Evolutionary conservation across 371 early-diverging fungal genomes (phyloP).

Genomic region (Rhizopus sp.): DNA sequence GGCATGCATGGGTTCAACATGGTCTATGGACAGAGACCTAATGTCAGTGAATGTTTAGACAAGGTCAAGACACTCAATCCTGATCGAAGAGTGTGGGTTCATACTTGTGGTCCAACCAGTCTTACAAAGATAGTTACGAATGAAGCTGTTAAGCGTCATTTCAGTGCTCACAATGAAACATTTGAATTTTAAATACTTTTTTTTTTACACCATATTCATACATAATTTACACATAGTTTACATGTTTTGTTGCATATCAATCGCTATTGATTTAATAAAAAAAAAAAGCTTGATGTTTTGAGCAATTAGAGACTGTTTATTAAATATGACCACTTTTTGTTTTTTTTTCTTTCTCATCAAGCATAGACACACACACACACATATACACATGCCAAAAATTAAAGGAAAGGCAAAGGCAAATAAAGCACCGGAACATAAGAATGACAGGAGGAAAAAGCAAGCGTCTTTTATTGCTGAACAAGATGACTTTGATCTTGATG

Average conservation of each 20-base stretch:
- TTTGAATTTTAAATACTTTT: slow-evolving; percentile 40
- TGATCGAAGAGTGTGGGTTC: slow-evolving; percentile 31
- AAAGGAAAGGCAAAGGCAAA: neutral
- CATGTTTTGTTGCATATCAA: too few species aligned
- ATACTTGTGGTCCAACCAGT: slow-evolving; percentile 38
- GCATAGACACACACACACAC: too few species aligned
- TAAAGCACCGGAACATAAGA: neutral
- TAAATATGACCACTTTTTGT: too few species aligned
- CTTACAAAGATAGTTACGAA: slow-evolving; percentile 41
- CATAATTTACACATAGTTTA: neutral
- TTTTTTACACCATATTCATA: neutral
- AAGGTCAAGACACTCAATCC: slow-evolving; percentile 19
- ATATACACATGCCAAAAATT: neutral
- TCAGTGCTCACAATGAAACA: slow-evolving; percentile 42
- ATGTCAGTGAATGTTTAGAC: slow-evolving; percentile 28
- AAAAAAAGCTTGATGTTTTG: too few species aligned
- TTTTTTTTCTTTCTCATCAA: too few species aligned
- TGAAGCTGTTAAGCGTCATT: slow-evolving; percentile 30
- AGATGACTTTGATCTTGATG: slow-evolving; percentile 5
- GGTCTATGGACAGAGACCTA: slow-evolving; percentile 29
- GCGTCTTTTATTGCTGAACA: neutral
- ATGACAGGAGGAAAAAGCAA: neutral
- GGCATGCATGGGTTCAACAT: slow-evolving; percentile 9
- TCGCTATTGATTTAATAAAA: too few species aligned
- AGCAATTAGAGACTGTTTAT: too few species aligned